A percentile compares a stretch with the other conserved stretches of the same genome.
These are phyloP conservation scores for Xerocomus potaroensis DNA, from an alignment of 768 basidiomycete genomes.

Conservation along the genomic window DNA sequence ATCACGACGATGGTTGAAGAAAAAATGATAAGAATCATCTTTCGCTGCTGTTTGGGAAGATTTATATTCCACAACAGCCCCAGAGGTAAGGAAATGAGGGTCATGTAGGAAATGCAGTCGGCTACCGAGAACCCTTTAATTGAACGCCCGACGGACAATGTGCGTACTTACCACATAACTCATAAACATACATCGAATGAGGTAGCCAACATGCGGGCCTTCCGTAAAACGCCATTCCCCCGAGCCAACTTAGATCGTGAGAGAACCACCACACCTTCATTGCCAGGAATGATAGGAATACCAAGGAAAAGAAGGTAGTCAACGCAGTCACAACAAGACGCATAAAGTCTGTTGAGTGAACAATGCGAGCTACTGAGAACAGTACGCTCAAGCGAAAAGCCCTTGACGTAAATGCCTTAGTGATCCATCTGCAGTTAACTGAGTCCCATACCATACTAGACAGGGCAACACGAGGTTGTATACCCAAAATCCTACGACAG, in stretches of 20 bases:
- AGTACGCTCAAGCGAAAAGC: slow-evolving; percentile 20
- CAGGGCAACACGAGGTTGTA: slow-evolving; percentile 1
- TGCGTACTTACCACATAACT: slow-evolving; percentile 16
- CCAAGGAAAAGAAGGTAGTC: slow-evolving; percentile 4
- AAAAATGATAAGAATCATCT: slow-evolving; percentile 11
- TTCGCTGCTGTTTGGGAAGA: slow-evolving; percentile 12
- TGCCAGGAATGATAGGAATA: slow-evolving; percentile 5
- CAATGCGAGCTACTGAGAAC: slow-evolving; percentile 20
- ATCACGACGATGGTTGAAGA: slow-evolving; percentile 12
- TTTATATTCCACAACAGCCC: slow-evolving; percentile 8
- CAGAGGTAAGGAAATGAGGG: slow-evolving; percentile 13
- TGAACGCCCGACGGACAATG: background rate
- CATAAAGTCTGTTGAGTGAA: slow-evolving; percentile 6
- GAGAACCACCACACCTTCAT: slow-evolving; percentile 12
- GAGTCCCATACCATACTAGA: slow-evolving; percentile 14
- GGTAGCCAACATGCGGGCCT: slow-evolving; percentile 1
- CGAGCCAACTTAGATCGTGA: slow-evolving; percentile 6
- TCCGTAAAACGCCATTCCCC: background rate
- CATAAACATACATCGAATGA: slow-evolving; percentile 1
- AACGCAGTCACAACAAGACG: slow-evolving; percentile 10
- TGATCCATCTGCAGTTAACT: background rate
- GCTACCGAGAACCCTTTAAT: slow-evolving; percentile 13
- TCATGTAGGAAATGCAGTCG: slow-evolving; percentile 19
- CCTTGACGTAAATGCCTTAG: slow-evolving; percentile 9
- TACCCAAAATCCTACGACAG: slow-evolving; percentile 14